phyloP scores from a whole-genome alignment of 169 alveolate genomes.

The Condylostoma magnum region DNA sequence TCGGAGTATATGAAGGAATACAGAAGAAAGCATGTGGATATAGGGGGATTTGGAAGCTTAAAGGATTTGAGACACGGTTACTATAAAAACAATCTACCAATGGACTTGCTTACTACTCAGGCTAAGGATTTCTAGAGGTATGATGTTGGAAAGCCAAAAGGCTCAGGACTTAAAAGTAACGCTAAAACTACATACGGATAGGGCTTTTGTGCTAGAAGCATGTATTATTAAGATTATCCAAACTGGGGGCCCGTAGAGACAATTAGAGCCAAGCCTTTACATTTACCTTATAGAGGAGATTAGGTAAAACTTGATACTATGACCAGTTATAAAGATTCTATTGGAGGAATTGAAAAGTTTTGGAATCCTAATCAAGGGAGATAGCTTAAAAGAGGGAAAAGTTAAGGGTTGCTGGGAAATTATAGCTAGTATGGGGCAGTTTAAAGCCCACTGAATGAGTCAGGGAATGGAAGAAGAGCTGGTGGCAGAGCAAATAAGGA shows the following conservation, averaged over 20 bases:
- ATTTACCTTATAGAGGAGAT: not conserved
- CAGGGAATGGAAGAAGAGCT: no score
- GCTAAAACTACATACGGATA: not conserved
- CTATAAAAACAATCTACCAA: not conserved
- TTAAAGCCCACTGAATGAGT: no score
- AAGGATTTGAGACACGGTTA: not conserved
- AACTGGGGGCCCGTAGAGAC: not conserved
- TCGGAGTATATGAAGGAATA: not conserved
- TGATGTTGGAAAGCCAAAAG: not conserved
- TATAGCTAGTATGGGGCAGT: no score
- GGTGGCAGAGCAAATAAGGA: no score
- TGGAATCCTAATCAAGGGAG: not conserved
- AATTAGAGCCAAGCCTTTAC: not conserved
- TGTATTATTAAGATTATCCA: not conserved
- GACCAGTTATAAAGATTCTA: not conserved
- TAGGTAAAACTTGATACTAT: not conserved
- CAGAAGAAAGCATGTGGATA: not conserved
- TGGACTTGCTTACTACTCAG: not conserved
- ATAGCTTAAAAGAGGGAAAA: no score
- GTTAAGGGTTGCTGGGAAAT: no score
- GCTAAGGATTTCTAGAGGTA: not conserved
- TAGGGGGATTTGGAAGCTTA: not conserved
- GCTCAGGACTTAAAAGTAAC: not conserved
- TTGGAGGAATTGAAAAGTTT: not conserved
- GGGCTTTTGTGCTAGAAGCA: no score